Evolutionary conservation across 2,329 filamentous ascomycete species (phyloP).

Genomic region (Gaeumannomyces sp.): DNA sequence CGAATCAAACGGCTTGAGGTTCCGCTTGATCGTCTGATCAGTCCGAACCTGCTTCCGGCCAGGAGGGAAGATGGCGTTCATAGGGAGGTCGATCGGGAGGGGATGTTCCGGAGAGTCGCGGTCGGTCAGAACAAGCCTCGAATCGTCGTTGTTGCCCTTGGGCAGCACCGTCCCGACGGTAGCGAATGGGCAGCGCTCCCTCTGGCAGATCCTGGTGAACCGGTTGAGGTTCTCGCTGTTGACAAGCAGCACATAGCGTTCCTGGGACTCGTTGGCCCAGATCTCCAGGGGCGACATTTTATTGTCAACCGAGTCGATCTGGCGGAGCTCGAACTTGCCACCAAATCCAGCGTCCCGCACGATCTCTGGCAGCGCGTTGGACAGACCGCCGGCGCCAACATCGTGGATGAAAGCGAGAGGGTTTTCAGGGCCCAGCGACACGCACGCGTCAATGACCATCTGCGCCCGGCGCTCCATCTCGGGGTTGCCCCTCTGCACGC

Average conservation of each 20-base stretch:
- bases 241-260: slow-evolving; percentile 88
- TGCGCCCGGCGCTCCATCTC: slow-evolving; percentile 94
- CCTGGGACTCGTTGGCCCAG: slow-evolving; percentile 96
- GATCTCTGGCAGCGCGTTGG: slow-evolving; percentile 74
- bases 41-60: slow-evolving; percentile 73
- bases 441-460: slow-evolving; percentile 95
- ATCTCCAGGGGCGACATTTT: slow-evolving; percentile 96
- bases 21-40: slow-evolving; percentile 63
- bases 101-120: slow-evolving; percentile 69
- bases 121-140: slow-evolving; percentile 75
- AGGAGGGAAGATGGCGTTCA: slow-evolving; percentile 83
- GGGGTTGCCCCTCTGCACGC: slow-evolving; percentile 93
- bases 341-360: slow-evolving; percentile 89
- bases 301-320: slow-evolving; percentile 82
- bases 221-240: slow-evolving; percentile 73
- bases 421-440: slow-evolving; percentile 73
- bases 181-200: slow-evolving; percentile 89
- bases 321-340: slow-evolving; percentile 87
- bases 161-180: slow-evolving; percentile 74
- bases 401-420: slow-evolving; percentile 98
- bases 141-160: slow-evolving; percentile 54
- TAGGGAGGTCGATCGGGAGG: slow-evolving; percentile 79
- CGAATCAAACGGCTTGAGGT: slow-evolving; percentile 67
- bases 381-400: slow-evolving; percentile 81
- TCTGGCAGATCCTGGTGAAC: slow-evolving; percentile 63